A percentile compares a stretch with the other conserved stretches of the same genome.
Evolutionary conservation across 2,329 filamentous ascomycete species (phyloP).

Genomic region (Aureobasidium zeae): DNA sequence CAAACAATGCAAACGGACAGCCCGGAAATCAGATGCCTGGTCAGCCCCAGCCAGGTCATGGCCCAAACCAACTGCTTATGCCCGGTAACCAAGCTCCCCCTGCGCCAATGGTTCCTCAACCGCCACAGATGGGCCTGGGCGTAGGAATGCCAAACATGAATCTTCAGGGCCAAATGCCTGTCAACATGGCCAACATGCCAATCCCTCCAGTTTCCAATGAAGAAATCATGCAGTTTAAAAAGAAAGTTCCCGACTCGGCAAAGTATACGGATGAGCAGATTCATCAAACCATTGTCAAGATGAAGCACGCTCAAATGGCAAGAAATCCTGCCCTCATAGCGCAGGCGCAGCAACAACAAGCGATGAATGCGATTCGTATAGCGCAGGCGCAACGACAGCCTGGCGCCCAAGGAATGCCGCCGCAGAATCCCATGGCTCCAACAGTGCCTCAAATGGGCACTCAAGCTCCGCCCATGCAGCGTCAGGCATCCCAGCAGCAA

Average conservation of each 20-base stretch:
- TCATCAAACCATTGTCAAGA: constrained; percentile 25
- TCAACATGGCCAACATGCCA: constrained; percentile 15
- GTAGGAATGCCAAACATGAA: constrained; percentile 20
- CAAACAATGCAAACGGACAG: background rate
- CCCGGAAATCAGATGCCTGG: constrained; percentile 14
- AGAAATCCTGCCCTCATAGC: too few species aligned
- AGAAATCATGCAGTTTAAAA: constrained; percentile 35
- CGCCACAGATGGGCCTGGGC: constrained; percentile 21
- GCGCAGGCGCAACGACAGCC: constrained; percentile 24
- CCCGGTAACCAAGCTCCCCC: constrained; percentile 28
- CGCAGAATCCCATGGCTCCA: constrained; percentile 16
- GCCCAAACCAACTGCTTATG: constrained; percentile 11
- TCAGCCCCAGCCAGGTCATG: background rate
- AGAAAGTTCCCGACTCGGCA: constrained; percentile 17
- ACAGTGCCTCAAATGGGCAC: constrained; percentile 24
- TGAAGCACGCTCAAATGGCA: constrained; percentile 15
- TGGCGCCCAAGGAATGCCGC: constrained; percentile 9
- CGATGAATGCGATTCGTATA: constrained; percentile 23
- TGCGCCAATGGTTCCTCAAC: constrained; percentile 32
- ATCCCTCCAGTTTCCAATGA: constrained; percentile 30
- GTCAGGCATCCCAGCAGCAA: constrained; percentile 21
- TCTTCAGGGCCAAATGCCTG: background rate
- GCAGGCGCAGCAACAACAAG: constrained; percentile 16
- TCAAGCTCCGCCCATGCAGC: constrained; percentile 23
- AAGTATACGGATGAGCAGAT: constrained; percentile 38